A percentile compares a stretch with the other conserved stretches of the same genome.
Conservation (phyloP, 2,329 filamentous ascomycete genomes). For the Talaromyces sp. region DNA sequence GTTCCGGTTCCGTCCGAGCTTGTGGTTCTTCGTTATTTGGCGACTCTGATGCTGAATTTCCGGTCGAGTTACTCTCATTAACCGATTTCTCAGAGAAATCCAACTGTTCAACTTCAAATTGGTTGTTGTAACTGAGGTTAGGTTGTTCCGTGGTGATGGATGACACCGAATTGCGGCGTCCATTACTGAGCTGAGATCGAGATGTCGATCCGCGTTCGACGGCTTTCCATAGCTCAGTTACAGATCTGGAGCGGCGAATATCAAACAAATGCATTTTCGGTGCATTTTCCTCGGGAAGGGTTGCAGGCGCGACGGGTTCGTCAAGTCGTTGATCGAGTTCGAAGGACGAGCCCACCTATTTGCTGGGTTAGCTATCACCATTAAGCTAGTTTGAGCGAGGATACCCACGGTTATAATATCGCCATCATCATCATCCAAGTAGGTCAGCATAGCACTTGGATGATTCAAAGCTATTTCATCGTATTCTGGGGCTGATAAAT, state of each 20-base stretch:
- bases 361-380: background rate
- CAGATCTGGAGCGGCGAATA: slow-evolving; percentile 36
- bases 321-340: slow-evolving; percentile 44
- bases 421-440: slow-evolving; percentile 43
- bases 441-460: slow-evolving; percentile 39
- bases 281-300: slow-evolving; percentile 13
- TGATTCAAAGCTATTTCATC: slow-evolving; percentile 36
- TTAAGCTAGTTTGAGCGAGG: background rate
- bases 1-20: slow-evolving; percentile 18
- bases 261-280: slow-evolving; percentile 43
- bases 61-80: background rate
- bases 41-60: background rate
- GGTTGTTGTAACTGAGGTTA: background rate
- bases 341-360: slow-evolving; percentile 42
- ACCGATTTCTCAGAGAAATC: background rate
- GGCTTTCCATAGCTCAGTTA: slow-evolving; percentile 34
- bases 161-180: background rate
- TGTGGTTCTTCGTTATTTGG: slow-evolving; percentile 3
- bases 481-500: slow-evolving; percentile 38
- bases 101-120: background rate
- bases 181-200: background rate
- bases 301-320: slow-evolving; percentile 27
- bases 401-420: slow-evolving; percentile 40
- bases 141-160: background rate
- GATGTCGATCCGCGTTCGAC: slow-evolving; percentile 19